Evolutionary conservation across 2,329 filamentous ascomycete genomes (phyloP).

Genomic region (Fusarium guadeloupense): DNA sequence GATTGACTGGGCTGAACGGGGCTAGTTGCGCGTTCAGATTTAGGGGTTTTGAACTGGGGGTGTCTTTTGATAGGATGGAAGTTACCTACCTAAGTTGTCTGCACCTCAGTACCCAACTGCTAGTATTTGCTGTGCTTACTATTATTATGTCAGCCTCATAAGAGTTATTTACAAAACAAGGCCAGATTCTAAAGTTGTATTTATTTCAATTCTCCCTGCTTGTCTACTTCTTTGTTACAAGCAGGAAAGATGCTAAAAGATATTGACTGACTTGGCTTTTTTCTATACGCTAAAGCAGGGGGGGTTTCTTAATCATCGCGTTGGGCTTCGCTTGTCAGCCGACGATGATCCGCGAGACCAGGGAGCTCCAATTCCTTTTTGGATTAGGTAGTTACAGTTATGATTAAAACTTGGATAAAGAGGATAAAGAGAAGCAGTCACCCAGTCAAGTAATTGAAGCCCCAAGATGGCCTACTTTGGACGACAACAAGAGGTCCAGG

Average conservation of each 20-base stretch:
- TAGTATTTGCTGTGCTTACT: too few relatives aligned
- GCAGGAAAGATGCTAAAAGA: background rate
- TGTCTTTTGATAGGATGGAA: constrained; percentile 1
- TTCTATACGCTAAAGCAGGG: constrained; percentile 19
- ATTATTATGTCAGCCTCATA: too few relatives aligned
- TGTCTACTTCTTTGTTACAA: background rate
- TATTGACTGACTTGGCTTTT: constrained; percentile 20
- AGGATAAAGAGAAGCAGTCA: background rate
- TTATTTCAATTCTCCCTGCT: background rate
- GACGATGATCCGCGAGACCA: constrained; percentile 21
- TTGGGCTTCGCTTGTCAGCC: constrained; percentile 19
- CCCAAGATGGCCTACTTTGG: too few relatives aligned
- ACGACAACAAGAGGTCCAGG: too few relatives aligned
- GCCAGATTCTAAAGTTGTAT: background rate
- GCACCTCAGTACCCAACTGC: too few relatives aligned
- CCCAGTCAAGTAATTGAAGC: too few relatives aligned
- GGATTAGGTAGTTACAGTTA: background rate
- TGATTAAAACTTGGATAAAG: background rate
- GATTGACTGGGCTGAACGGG: constrained; percentile 42
- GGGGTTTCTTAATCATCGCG: constrained; percentile 3
- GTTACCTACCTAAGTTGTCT: background rate
- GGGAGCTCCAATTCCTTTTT: constrained; percentile 5
- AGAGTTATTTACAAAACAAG: too few relatives aligned
- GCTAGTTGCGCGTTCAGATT: constrained; percentile 42
- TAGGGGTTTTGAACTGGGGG: constrained; percentile 42